These are phyloP conservation scores for Rosa hybrid DNA, from an alignment of 331 rosid species.

Conservation along the genomic window DNA sequence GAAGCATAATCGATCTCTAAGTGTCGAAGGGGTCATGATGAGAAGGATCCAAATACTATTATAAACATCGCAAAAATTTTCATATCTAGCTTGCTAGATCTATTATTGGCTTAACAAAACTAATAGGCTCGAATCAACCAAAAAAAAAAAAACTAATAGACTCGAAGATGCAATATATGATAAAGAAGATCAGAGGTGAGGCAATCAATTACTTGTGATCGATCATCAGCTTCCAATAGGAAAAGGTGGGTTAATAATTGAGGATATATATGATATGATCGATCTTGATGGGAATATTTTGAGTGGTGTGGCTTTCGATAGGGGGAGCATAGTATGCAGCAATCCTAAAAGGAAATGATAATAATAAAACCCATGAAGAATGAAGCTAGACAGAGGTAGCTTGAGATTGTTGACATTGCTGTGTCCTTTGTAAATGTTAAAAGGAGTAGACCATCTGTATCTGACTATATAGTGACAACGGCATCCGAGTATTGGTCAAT, in stretches of 20 bases:
- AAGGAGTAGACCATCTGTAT: constrained; percentile 11
- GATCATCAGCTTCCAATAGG: not conserved
- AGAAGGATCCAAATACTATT: not conserved
- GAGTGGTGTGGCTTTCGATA: constrained; percentile 14
- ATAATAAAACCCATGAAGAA: not conserved
- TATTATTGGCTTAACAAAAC: not conserved
- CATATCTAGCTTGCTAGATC: not conserved
- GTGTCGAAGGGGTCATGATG: constrained; percentile 12
- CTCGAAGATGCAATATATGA: not conserved
- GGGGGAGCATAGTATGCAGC: constrained; percentile 1
- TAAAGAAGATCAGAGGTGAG: not conserved
- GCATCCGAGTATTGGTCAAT: constrained; percentile 25
- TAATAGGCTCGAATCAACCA: not conserved
- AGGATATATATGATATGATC: not conserved
- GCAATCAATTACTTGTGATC: not conserved
- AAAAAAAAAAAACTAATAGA: not conserved
- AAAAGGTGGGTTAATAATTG: constrained; percentile 10
- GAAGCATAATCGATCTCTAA: not conserved
- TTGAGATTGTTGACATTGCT: constrained; percentile 45
- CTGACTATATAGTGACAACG: constrained; percentile 4
- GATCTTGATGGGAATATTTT: constrained; percentile 10
- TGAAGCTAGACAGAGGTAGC: constrained; percentile 14
- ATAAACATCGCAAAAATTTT: no score
- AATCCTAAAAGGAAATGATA: constrained; percentile 3
- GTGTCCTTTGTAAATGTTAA: constrained; percentile 29